These are phyloP conservation scores for Hypoxylon fuscum DNA, from an alignment of 495 filamentous ascomycete genomes.

Conservation along the genomic window DNA sequence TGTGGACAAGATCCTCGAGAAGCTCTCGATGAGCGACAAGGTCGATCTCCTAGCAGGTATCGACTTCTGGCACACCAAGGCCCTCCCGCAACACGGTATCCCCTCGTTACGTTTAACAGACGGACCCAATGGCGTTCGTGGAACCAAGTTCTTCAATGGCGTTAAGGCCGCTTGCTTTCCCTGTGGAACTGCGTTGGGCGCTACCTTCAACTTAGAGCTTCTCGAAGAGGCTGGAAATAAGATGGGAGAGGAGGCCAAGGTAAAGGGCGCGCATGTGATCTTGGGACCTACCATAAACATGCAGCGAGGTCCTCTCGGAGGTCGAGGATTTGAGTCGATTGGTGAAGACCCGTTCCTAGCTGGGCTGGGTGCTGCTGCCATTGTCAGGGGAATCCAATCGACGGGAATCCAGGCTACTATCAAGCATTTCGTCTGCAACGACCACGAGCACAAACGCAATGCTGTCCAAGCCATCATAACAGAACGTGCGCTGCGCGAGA, in stretches of 20 bases:
- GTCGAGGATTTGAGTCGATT: conserved; percentile 81
- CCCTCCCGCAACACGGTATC: conserved; percentile 64
- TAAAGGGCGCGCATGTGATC: conserved; percentile 75
- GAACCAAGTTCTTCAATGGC: conserved; percentile 78
- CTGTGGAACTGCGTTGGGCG: conserved; percentile 73
- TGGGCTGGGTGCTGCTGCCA: conserved; percentile 70
- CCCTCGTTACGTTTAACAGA: conserved; percentile 74
- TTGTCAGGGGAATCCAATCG: conserved; percentile 74
- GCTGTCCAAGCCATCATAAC: conserved; percentile 73
- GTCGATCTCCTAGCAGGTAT: conserved; percentile 66
- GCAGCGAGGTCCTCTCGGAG: conserved; percentile 78
- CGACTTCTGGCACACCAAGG: conserved; percentile 74
- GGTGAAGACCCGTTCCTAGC: conserved; percentile 77
- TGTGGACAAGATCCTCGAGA: conserved; percentile 68
- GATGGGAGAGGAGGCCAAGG: conserved; percentile 74
- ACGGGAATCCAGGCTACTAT: conserved; percentile 75
- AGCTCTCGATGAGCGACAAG: conserved; percentile 71
- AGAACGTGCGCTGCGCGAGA: conserved; percentile 76
- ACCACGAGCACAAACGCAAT: conserved; percentile 77
- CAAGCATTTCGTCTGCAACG: conserved; percentile 87
- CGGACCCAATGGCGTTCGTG: conserved; percentile 79
- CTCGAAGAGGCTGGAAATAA: conserved; percentile 66
- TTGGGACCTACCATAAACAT: conserved; percentile 82
- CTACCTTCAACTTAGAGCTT: conserved; percentile 74
- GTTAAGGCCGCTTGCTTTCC: conserved; percentile 73